Conservation (phyloP, 1,284 basidiomycete species). For the Wallemia mellicola region DNA sequence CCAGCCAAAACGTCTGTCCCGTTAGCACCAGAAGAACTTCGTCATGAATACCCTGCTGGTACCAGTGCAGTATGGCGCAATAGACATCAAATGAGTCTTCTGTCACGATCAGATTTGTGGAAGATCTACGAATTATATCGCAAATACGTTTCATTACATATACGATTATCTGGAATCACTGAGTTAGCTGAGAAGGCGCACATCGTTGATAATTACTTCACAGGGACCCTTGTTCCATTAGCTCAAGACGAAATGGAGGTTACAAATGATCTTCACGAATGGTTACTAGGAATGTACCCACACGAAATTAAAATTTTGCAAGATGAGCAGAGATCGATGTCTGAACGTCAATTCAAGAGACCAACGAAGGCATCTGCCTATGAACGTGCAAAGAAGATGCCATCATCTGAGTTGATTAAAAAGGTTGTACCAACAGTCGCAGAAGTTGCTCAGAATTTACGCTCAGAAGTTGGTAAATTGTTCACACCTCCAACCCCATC, state of each 20-base stretch:
- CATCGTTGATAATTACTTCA: slow-evolving; percentile 37
- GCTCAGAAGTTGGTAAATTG: neutral
- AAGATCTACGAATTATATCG: slow-evolving; percentile 53
- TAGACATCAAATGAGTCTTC: slow-evolving; percentile 24
- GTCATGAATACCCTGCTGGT: slow-evolving; percentile 1
- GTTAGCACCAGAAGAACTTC: neutral
- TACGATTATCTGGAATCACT: slow-evolving; percentile 33
- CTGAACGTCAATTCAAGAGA: slow-evolving; percentile 35
- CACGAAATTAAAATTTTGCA: slow-evolving; percentile 14
- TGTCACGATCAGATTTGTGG: slow-evolving; percentile 58
- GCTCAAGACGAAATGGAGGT: slow-evolving; percentile 9
- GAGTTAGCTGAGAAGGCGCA: slow-evolving; percentile 28
- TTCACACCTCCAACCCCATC: neutral
- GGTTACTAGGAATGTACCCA: slow-evolving; percentile 1
- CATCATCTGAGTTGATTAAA: slow-evolving; percentile 30
- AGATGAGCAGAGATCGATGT: slow-evolving; percentile 29
- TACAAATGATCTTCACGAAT: slow-evolving; percentile 17
- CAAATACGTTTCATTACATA: slow-evolving; percentile 52
- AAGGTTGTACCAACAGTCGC: neutral
- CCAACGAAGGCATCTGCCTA: slow-evolving; percentile 64
- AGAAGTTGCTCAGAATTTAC: neutral
- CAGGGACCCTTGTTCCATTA: slow-evolving; percentile 22
- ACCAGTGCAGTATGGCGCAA: slow-evolving; percentile 19
- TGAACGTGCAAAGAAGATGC: slow-evolving; percentile 49
- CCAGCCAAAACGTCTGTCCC: slow-evolving; percentile 6